Evolutionary conservation across 208 protist species (phyloP).

Genomic region (Blechomonas ayalai): DNA sequence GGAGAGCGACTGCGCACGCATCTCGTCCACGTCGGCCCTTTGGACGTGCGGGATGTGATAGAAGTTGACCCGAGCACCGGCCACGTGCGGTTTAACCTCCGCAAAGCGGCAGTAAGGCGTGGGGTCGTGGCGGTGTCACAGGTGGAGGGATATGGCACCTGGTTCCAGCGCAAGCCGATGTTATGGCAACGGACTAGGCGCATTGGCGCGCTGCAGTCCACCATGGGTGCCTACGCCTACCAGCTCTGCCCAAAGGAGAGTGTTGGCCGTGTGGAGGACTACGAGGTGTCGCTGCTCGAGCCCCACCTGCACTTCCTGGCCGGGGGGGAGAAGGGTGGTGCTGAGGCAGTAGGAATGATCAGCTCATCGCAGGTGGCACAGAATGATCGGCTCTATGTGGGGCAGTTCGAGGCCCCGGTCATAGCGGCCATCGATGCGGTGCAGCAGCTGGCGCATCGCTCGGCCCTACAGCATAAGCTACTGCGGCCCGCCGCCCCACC

Average conservation of each 20-base stretch:
- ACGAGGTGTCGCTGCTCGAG: slow-evolving; percentile 62
- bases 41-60: slow-evolving; percentile 61
- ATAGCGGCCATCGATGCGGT: slow-evolving; percentile 72
- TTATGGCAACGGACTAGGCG: slow-evolving; percentile 81
- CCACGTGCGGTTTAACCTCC: slow-evolving; percentile 40
- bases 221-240: slow-evolving; percentile 72
- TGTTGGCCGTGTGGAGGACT: slow-evolving; percentile 43
- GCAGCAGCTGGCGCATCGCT: slow-evolving; percentile 66
- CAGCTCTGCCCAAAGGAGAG: slow-evolving; percentile 24
- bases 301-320: slow-evolving; percentile 51
- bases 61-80: slow-evolving; percentile 27
- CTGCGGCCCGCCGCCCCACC: slow-evolving; percentile 19
- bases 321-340: slow-evolving; percentile 25
- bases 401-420: slow-evolving; percentile 80
- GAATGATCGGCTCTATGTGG: slow-evolving; percentile 74
- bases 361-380: slow-evolving; percentile 74
- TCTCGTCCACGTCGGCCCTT: slow-evolving; percentile 70
- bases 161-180: slow-evolving; percentile 87
- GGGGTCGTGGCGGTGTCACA: slow-evolving; percentile 76
- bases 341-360: slow-evolving; percentile 59
- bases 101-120: slow-evolving; percentile 34
- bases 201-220: slow-evolving; percentile 73
- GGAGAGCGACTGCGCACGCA: slow-evolving; percentile 77
- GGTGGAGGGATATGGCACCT: slow-evolving; percentile 79
- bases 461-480: slow-evolving; percentile 49